A percentile compares a stretch with the other conserved stretches of the same genome.
These are phyloP conservation scores for Glycyrrhiza uralensis DNA, from an alignment of 306 rosid genomes.

Conservation along the genomic window DNA sequence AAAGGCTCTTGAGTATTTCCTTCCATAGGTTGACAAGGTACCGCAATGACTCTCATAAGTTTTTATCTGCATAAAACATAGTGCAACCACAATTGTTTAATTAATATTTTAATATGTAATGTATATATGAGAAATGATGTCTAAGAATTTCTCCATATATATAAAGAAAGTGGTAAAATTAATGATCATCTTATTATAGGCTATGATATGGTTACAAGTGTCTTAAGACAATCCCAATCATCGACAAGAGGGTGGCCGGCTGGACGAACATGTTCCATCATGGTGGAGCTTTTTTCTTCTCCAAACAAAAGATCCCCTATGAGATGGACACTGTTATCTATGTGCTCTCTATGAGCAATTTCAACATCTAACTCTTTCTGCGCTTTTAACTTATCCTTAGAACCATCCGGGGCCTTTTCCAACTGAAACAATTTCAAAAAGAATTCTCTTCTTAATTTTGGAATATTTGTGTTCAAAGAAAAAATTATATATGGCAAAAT, in stretches of 20 bases:
- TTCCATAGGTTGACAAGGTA: slow-evolving; percentile 26
- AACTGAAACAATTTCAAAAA: slow-evolving; percentile 25
- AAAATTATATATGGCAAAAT: too few relatives aligned
- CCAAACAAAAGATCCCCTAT: slow-evolving; percentile 51
- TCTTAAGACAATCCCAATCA: slow-evolving; percentile 64
- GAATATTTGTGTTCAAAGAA: background rate
- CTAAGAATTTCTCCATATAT: background rate
- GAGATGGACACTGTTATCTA: slow-evolving; percentile 29
- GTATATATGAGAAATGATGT: background rate
- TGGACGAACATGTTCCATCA: slow-evolving; percentile 37
- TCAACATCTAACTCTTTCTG: slow-evolving; percentile 30
- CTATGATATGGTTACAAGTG: slow-evolving; percentile 34
- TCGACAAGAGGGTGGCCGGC: slow-evolving; percentile 52
- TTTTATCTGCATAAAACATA: slow-evolving; percentile 18
- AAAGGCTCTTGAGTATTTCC: slow-evolving; percentile 26
- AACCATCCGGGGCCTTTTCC: slow-evolving; percentile 38
- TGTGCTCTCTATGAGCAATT: slow-evolving; percentile 31
- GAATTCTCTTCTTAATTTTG: background rate
- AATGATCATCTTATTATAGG: too few relatives aligned
- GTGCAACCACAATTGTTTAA: background rate
- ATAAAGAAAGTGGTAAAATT: background rate
- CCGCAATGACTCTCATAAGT: slow-evolving; percentile 32
- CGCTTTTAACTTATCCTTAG: slow-evolving; percentile 35
- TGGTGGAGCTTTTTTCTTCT: slow-evolving; percentile 4
- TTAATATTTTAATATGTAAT: background rate